phyloP scores from a whole-genome alignment of 2,329 filamentous ascomycete genomes.

The Chaetoscypha palmicola region DNA sequence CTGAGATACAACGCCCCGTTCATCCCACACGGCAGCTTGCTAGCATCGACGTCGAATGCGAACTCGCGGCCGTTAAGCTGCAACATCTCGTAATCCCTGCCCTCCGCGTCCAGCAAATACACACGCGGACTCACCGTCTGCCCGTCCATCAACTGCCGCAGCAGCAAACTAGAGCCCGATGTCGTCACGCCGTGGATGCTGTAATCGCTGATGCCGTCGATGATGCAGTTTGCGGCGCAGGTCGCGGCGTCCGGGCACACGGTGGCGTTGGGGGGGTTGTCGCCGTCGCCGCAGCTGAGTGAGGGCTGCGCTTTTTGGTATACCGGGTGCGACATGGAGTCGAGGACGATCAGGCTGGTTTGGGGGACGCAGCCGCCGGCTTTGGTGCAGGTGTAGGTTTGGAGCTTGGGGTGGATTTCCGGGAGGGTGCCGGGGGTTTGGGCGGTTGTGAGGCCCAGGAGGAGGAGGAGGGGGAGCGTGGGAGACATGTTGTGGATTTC shows the following conservation, averaged over 20 bases:
- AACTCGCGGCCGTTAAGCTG: slow-evolving; percentile 46
- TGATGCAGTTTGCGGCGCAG: slow-evolving; percentile 48
- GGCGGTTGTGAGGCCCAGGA: neutral
- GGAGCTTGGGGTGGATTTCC: slow-evolving; percentile 45
- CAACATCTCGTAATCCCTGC: slow-evolving; percentile 53
- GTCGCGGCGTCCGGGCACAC: slow-evolving; percentile 43
- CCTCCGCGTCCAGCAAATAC: slow-evolving; percentile 37
- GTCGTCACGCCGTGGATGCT: slow-evolving; percentile 36
- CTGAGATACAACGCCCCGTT: slow-evolving; percentile 65
- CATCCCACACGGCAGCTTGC: slow-evolving; percentile 58
- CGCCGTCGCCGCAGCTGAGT: slow-evolving; percentile 27
- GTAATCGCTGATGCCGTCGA: slow-evolving; percentile 46
- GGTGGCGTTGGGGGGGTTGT: slow-evolving; percentile 34
- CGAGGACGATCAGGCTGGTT: slow-evolving; percentile 43
- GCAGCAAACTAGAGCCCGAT: slow-evolving; percentile 31
- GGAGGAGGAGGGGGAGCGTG: neutral
- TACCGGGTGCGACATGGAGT: slow-evolving; percentile 40
- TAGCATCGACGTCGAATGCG: slow-evolving; percentile 62
- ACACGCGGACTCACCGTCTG: slow-evolving; percentile 34
- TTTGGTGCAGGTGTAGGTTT: slow-evolving; percentile 46
- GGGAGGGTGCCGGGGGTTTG: slow-evolving; percentile 23
- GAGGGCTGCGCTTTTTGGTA: slow-evolving; percentile 34
- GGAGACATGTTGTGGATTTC: neutral
- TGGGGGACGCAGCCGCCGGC: slow-evolving; percentile 41
- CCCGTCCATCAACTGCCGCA: slow-evolving; percentile 26